These are phyloP conservation scores for Micractinium conductrix DNA, from an alignment of 139 green algal species.

Conservation along the genomic window DNA sequence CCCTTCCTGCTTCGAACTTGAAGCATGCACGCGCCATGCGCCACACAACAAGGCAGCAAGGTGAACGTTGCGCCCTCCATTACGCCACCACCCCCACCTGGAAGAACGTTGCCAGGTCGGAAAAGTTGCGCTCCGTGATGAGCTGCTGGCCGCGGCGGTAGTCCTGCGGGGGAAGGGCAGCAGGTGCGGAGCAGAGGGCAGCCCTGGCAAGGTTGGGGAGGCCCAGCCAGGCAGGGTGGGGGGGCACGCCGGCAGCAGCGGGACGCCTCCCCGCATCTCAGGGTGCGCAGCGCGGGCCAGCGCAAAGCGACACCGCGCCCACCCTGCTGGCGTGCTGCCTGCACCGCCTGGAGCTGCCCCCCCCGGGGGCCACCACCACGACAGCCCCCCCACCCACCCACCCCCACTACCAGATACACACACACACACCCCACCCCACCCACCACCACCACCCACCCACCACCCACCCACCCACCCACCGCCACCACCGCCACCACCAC, in stretches of 20 bases:
- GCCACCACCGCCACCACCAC: neutral
- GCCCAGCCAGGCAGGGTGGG: neutral
- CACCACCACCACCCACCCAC: too few relatives aligned
- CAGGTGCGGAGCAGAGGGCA: neutral
- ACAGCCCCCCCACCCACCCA: neutral
- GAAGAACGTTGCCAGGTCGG: conserved; percentile 79
- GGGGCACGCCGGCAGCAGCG: neutral
- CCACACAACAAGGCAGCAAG: too few relatives aligned
- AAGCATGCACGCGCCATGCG: too few relatives aligned
- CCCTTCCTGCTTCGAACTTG: too few relatives aligned
- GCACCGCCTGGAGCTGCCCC: too few relatives aligned
- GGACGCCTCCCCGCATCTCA: too few relatives aligned
- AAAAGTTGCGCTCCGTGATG: conserved; percentile 81
- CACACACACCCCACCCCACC: neutral
- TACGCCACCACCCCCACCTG: too few relatives aligned
- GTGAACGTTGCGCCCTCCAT: too few relatives aligned
- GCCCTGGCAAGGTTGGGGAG: neutral
- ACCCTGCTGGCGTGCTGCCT: neutral
- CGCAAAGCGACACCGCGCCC: neutral
- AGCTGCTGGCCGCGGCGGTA: conserved; percentile 90
- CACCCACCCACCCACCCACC: neutral
- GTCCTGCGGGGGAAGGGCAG: conserved; percentile 54
- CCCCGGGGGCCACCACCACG: too few relatives aligned
- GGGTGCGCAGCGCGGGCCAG: too few relatives aligned
- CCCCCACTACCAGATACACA: neutral